Percentiles rank a stretch among this genome's conserved stretches.
Conservation (phyloP, 805 yeast genomes). For the Peterozyma xylosa region DNA sequence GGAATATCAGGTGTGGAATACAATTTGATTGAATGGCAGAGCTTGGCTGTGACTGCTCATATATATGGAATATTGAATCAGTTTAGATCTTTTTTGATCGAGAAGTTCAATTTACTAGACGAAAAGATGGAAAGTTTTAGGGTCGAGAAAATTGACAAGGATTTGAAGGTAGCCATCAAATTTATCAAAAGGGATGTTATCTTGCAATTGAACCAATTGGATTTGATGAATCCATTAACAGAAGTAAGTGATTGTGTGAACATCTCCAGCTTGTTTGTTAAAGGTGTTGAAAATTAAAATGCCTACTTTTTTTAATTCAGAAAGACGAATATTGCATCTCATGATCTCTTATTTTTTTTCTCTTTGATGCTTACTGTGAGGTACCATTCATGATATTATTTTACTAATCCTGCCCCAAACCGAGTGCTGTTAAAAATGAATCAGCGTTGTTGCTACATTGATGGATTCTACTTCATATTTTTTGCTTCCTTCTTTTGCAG, state of each 20-base stretch:
- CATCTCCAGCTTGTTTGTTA: neutral
- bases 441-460: no score
- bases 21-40: slow-evolving; percentile 2
- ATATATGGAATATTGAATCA: slow-evolving; percentile 10
- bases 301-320: no score
- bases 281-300: no score
- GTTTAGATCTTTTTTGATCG: slow-evolving; percentile 16
- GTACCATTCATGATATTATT: no score
- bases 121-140: slow-evolving; percentile 20
- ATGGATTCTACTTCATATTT: no score
- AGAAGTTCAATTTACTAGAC: slow-evolving; percentile 17
- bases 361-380: no score
- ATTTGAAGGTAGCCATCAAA: slow-evolving; percentile 18
- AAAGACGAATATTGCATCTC: no score
- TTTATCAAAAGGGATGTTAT: neutral
- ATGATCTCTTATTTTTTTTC: no score
- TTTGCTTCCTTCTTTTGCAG: no score
- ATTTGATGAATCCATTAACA: neutral
- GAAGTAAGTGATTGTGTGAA: neutral
- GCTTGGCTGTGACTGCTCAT: slow-evolving; percentile 6
- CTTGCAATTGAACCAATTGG: neutral
- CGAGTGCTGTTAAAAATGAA: no score
- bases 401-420: no score
- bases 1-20: slow-evolving; percentile 8
- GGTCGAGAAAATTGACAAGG: slow-evolving; percentile 24